Base-by-base conservation (phyloP, 2,329 filamentous ascomycete genomes). In the Botrytis pseudocinerea region DNA sequence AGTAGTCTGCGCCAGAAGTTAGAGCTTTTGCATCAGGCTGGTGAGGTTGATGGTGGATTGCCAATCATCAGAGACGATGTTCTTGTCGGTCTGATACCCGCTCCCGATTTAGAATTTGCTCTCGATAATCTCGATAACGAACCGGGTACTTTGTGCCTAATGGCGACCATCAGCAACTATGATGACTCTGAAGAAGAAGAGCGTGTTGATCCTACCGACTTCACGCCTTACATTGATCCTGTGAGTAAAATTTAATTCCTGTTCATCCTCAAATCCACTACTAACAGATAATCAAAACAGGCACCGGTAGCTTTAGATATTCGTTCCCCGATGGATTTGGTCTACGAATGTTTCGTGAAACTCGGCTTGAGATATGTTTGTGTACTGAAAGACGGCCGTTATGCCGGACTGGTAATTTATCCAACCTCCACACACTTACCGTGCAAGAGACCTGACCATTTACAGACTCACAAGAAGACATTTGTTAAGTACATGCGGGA, bases 301-400 rank as follows among this genome's bases (percentile, higher is more conserved):
- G 92, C 95, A 3, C 96, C 96, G 0, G 88, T 99, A 22, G 89
- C 95, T 20, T 85, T 99, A 38, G 96, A 99, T 79, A 92, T 97
- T 44, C 89, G 91, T 77, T 96, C 92, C 0, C 93, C 96, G 0
- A 95, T 98, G 89, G 95, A 98, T 80, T 84, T 99, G 57, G 96
- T 98, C 6, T 98, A 97, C 79, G 96, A 99, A 81, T 95, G 94
- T 79, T 99, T 98, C 81, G 93, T 93, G 69, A 99, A 99, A 83
- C 86, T 99, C 14, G 96, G 96, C 1, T 83, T 99, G 76, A 87
- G 96, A 75, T 98, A 97, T 82, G 92, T 99, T 68, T 98, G 96
- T 81, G 94, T 98, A 7, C 84, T 96, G 40, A 89, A 88, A 72
- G 91, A 97, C 76, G 96, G 96, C 38, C 90, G 89, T 75, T 99